Conservation (phyloP, 2,329 filamentous ascomycete genomes). For the Aspergillus fumigatiaffinis region DNA sequence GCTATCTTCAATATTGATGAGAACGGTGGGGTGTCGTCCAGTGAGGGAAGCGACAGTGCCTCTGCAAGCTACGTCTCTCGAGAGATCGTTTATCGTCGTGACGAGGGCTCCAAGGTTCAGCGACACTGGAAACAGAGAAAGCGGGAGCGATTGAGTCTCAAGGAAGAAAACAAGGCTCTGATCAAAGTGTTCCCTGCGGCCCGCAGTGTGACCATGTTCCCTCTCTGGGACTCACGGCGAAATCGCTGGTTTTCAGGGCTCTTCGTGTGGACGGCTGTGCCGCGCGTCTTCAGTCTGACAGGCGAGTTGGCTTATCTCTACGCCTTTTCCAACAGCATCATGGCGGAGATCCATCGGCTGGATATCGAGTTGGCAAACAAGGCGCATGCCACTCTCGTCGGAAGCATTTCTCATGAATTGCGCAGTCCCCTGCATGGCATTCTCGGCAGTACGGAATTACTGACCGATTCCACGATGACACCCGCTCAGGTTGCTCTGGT, state of each 20-base stretch:
- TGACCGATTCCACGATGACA: constrained; percentile 26
- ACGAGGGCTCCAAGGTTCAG: not conserved
- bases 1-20: constrained; percentile 16
- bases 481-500: constrained; percentile 28
- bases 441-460: constrained; percentile 30
- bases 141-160: constrained; percentile 9
- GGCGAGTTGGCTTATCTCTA: constrained; percentile 27
- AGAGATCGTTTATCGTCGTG: not conserved
- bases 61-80: not conserved
- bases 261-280: constrained; percentile 27
- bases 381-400: constrained; percentile 32
- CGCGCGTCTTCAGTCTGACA: constrained; percentile 22
- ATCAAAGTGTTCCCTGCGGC: constrained; percentile 22
- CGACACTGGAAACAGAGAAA: constrained; percentile 10
- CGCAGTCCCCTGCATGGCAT: constrained; percentile 36
- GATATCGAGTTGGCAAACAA: constrained; percentile 27
- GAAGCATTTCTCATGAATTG: constrained; percentile 34
- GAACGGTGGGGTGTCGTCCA: constrained; percentile 8
- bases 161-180: constrained; percentile 17
- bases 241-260: constrained; percentile 27
- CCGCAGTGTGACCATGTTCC: constrained; percentile 26
- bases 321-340: constrained; percentile 32
- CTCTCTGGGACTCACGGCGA: constrained; percentile 30
- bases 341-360: constrained; percentile 30
- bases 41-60: not conserved